Conservation (phyloP, 2,329 filamentous ascomycete species). For the Tothia fuscella region DNA sequence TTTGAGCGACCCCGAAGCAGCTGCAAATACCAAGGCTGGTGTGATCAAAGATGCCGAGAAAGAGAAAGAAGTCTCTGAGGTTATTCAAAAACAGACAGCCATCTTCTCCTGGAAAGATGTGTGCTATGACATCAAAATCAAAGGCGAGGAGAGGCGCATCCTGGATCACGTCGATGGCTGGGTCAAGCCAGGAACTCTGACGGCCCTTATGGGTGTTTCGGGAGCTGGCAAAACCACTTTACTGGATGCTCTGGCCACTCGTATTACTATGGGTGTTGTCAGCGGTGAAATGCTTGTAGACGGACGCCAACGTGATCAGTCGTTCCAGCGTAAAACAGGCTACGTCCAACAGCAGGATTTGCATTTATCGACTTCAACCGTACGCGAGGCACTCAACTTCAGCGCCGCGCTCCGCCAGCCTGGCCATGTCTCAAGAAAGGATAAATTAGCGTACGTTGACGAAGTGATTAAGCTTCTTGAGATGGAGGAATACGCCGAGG, state of each 20-base stretch:
- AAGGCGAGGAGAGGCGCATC: constrained; percentile 61
- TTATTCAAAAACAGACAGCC: constrained; percentile 52
- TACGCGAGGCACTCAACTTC: constrained; percentile 79
- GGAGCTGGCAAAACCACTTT: constrained; percentile 93
- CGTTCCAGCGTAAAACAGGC: constrained; percentile 84
- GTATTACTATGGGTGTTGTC: constrained; percentile 81
- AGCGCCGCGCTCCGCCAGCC: constrained; percentile 79
- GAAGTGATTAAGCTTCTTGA: constrained; percentile 84
- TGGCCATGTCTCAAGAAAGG: constrained; percentile 53
- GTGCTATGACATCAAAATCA: constrained; percentile 70
- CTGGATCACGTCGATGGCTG: constrained; percentile 81
- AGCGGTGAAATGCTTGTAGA: constrained; percentile 79
- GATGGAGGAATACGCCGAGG: constrained; percentile 83
- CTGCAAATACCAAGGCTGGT: constrained; percentile 20
- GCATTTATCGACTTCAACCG: constrained; percentile 71
- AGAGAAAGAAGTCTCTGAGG: neutral
- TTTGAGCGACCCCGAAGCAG: constrained; percentile 29
- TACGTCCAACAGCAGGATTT: constrained; percentile 92
- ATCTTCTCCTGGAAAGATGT: constrained; percentile 82
- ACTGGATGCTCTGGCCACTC: constrained; percentile 72
- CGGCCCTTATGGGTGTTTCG: constrained; percentile 81
- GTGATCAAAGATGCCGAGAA: constrained; percentile 4
- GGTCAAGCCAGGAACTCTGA: constrained; percentile 86
- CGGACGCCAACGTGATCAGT: constrained; percentile 58
- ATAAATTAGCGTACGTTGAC: constrained; percentile 80